Conservation (phyloP, 2,329 filamentous ascomycete genomes). For the Colletotrichum echinochloae region DNA sequence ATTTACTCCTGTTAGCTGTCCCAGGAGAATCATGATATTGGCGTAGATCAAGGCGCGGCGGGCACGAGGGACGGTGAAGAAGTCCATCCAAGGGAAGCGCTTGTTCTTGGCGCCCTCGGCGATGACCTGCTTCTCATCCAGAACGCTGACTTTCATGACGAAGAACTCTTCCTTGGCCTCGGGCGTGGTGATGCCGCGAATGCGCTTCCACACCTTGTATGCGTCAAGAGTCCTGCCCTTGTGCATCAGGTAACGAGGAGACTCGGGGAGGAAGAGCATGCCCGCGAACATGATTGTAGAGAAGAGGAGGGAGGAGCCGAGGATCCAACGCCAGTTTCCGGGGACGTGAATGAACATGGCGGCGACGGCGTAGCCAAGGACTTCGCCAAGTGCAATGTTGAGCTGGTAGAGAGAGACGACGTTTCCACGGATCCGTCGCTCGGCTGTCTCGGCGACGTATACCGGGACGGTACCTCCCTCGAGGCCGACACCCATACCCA, state of each 20-base stretch:
- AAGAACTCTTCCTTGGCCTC: conserved; percentile 78
- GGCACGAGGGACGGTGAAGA: conserved; percentile 77
- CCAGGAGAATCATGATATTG: conserved; percentile 77
- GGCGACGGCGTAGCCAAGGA: conserved; percentile 78
- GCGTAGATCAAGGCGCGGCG: conserved; percentile 75
- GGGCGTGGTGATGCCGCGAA: conserved; percentile 68
- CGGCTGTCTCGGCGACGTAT: conserved; percentile 80
- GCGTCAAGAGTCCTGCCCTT: conserved; percentile 57
- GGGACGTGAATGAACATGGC: conserved; percentile 78
- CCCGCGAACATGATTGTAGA: conserved; percentile 59
- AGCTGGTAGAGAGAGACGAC: conserved; percentile 81
- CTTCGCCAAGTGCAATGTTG: conserved; percentile 80
- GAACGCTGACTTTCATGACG: conserved; percentile 74
- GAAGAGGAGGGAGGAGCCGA: conserved; percentile 78
- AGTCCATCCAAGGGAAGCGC: conserved; percentile 77
- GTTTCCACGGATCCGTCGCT: conserved; percentile 75
- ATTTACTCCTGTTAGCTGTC: conserved; percentile 78
- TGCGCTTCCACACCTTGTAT: conserved; percentile 79
- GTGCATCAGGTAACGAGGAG: conserved; percentile 77
- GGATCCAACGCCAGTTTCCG: conserved; percentile 80
- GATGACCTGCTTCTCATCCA: conserved; percentile 66
- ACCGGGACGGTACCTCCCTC: conserved; percentile 81
- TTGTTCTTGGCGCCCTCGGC: conserved; percentile 63
- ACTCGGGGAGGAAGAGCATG: conserved; percentile 79
- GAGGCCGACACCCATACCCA: conserved; percentile 77